These are phyloP conservation scores for Clathrospora elynae DNA, from an alignment of 2,329 filamentous ascomycete species.

Conservation along the genomic window DNA sequence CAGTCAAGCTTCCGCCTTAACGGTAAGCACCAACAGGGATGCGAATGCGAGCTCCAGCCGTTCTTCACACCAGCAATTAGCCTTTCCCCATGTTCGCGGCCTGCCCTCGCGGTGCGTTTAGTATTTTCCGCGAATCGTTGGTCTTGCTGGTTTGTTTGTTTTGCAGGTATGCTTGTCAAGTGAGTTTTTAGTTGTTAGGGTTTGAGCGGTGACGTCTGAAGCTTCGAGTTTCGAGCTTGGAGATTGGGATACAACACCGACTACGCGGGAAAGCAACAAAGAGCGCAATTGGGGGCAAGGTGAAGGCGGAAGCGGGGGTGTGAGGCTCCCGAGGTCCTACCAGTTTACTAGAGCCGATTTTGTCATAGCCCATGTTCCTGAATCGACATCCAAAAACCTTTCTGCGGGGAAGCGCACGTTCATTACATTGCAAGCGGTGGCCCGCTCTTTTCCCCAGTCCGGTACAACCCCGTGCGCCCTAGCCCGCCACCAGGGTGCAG, in stretches of 20 bases:
- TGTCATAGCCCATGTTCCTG: slow-evolving; percentile 36
- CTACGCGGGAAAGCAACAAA: background rate
- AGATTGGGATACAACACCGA: background rate
- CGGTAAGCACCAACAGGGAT: slow-evolving; percentile 23
- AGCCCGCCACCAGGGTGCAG: background rate
- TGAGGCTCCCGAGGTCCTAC: slow-evolving; percentile 6
- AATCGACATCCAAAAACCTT: slow-evolving; percentile 23
- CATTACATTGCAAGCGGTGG: slow-evolving; percentile 17
- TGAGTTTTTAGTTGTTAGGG: slow-evolving; percentile 8
- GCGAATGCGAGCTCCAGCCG: slow-evolving; percentile 28
- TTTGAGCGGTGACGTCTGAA: slow-evolving; percentile 12
- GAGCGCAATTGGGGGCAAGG: slow-evolving; percentile 2
- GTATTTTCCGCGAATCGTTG: slow-evolving; percentile 32
- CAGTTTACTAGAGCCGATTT: slow-evolving; percentile 12
- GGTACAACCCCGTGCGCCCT: slow-evolving; percentile 18
- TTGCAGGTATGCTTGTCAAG: slow-evolving; percentile 6
- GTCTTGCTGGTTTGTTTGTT: slow-evolving; percentile 11
- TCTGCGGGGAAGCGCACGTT: slow-evolving; percentile 35
- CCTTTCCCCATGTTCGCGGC: slow-evolving; percentile 19
- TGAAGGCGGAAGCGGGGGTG: background rate
- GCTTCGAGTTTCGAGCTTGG: slow-evolving; percentile 11
- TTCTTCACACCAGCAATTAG: slow-evolving; percentile 29
- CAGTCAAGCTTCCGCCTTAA: slow-evolving; percentile 32
- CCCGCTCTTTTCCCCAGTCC: slow-evolving; percentile 18
- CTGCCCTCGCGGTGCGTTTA: slow-evolving; percentile 18